Conservation (phyloP, 108 stramenopile species). For the Cylindrotheca fusiformis region DNA sequence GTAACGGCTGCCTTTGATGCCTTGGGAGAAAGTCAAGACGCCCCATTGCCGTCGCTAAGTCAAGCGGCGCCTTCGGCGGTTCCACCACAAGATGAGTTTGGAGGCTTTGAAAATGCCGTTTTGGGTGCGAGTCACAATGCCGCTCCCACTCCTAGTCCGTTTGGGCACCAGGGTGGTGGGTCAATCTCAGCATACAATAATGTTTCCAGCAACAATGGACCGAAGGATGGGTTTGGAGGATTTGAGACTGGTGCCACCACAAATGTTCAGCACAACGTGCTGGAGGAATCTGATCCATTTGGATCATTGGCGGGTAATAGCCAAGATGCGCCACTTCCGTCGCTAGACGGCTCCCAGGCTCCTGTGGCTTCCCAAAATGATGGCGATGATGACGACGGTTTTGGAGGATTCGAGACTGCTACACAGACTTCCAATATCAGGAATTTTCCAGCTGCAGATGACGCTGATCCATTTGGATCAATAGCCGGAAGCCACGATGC, state of each 20-base stretch:
- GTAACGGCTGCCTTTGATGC: constrained; percentile 14
- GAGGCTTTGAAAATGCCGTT: constrained; percentile 11
- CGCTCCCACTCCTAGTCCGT: too few relatives aligned
- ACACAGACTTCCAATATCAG: not conserved
- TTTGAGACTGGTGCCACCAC: not conserved
- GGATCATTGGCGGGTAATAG: constrained; percentile 11
- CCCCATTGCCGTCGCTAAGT: constrained; percentile 8
- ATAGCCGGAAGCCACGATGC: not conserved
- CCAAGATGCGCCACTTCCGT: constrained; percentile 32
- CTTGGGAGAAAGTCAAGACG: not conserved
- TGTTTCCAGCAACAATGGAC: too few relatives aligned
- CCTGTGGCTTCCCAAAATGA: too few relatives aligned
- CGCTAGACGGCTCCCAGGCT: constrained; percentile 1
- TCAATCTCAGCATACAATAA: not conserved
- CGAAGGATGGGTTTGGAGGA: not conserved
- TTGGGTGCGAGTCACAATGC: too few relatives aligned
- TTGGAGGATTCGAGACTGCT: constrained; percentile 14
- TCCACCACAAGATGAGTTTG: constrained; percentile 18
- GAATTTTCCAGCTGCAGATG: not conserved
- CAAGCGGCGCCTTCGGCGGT: not conserved
- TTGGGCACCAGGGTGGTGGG: too few relatives aligned
- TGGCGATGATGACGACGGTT: constrained; percentile 4
- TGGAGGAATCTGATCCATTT: constrained; percentile 32
- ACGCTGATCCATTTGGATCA: not conserved
- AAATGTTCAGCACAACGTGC: not conserved